Base-by-base conservation (phyloP, 1,139 yeast genomes). In the Casaregolazyma suthepensis region DNA sequence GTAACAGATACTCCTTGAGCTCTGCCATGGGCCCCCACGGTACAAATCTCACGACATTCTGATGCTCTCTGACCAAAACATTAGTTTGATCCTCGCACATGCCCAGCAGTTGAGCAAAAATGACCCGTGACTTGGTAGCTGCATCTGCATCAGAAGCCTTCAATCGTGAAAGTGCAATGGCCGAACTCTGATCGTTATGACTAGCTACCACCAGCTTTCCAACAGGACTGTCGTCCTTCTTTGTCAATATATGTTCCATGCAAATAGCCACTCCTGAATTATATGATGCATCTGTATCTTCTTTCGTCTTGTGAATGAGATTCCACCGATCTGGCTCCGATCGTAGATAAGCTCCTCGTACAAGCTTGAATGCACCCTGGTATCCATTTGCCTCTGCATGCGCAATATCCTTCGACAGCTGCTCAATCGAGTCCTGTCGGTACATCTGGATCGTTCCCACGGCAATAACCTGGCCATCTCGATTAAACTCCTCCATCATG, bases 1-100 rank as follows among this genome's bases (percentile, higher is more conserved):
- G 85, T 59, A 85, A 76, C 61, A 93, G 75, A 68, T 93, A 93
- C 62, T 89, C 96, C 73, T 88, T 89, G 55, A 97, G 90, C 72
- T 93, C 98, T 61, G 82, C 73, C 55, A 96, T 95, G 43, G 98
- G 98, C 9, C 98, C 98, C 97, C 98, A 93, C 17, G 98, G 96
- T 59, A 93, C 96, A 68, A 91, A 93, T 71, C 91, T 91, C 72
- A 91, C 85, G 55, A 93, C 87, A 61, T 80, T 83, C 56, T 82
- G 88, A 47, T 82, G 79, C 52, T 82, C 76, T 51, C 75, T 72
- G 58, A 88, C 81, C 65, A 93, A 77, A 61, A 85, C 88, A 66
- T 80, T 79, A 43, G 96, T 89, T 58, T 88, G 81, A 63, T 85
- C 85, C 70, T 93, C 98, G 53, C 96, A 94, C 98, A 93, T 93